These are phyloP conservation scores for Polyporus tsugae DNA, from an alignment of 1,284 basidiomycete genomes.

Conservation along the genomic window DNA sequence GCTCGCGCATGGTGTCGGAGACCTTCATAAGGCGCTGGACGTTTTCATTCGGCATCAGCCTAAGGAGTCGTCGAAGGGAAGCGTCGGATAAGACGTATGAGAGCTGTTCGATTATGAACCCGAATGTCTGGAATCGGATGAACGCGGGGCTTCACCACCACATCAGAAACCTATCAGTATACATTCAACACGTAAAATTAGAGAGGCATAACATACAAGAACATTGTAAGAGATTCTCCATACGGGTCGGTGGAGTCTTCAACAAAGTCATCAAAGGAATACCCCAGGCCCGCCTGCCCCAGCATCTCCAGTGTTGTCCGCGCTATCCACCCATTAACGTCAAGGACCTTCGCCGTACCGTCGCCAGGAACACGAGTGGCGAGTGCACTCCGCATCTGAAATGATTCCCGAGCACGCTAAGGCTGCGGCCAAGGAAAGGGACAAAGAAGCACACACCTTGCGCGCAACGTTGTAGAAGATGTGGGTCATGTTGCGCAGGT, in stretches of 20 bases:
- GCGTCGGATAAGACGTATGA: conserved; percentile 20
- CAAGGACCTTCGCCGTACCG: conserved; percentile 32
- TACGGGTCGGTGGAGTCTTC: conserved; percentile 35
- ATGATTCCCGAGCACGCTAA: background rate
- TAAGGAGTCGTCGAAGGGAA: conserved; percentile 20
- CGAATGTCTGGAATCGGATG: background rate
- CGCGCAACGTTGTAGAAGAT: conserved; percentile 24
- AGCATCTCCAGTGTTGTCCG: conserved; percentile 46
- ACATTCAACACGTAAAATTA: background rate
- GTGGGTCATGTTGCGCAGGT: conserved; percentile 27
- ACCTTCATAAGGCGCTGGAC: conserved; percentile 31
- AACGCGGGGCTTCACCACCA: background rate
- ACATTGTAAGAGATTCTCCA: conserved; percentile 40
- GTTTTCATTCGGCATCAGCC: conserved; percentile 2
- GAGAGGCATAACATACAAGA: conserved; percentile 35
- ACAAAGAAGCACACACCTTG: conserved; percentile 11
- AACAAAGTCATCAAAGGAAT: conserved; percentile 45
- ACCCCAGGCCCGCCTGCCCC: conserved; percentile 46
- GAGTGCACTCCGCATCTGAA: conserved; percentile 34
- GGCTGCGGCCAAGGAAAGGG: too few species aligned
- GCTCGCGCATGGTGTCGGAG: conserved; percentile 44
- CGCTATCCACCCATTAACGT: conserved; percentile 44
- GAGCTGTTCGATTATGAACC: background rate
- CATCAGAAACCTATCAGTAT: too few species aligned
- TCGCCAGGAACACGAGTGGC: conserved; percentile 14